Conservation (phyloP, 192 early-diverging fungal genomes). For the Coemansia sp. region DNA sequence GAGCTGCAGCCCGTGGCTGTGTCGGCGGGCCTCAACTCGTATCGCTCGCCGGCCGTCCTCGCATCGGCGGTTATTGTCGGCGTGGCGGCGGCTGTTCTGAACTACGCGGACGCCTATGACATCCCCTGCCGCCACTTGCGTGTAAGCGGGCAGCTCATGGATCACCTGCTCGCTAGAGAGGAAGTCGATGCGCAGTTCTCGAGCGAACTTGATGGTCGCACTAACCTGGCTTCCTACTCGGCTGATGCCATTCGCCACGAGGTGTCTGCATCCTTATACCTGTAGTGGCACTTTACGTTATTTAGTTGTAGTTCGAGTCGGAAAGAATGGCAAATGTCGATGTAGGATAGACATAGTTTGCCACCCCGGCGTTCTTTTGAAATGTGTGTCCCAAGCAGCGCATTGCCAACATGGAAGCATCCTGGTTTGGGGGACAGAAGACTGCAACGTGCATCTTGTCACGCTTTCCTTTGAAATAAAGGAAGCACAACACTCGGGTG, state of each 20-base stretch:
- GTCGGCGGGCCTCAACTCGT: conserved; percentile 4
- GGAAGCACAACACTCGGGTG: too few species aligned
- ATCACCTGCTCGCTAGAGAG: not conserved
- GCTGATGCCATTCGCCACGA: conserved; percentile 15
- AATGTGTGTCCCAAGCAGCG: too few species aligned
- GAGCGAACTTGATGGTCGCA: not conserved
- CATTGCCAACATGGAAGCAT: too few species aligned
- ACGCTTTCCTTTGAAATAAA: too few species aligned
- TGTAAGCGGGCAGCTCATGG: not conserved
- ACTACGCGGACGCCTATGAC: conserved; percentile 28
- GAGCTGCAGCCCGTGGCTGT: not conserved
- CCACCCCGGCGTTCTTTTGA: too few species aligned
- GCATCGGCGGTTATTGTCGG: conserved; percentile 32
- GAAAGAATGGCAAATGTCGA: too few species aligned
- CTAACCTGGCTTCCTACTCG: not conserved
- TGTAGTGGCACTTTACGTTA: conserved; percentile 9
- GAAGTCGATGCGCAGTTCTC: conserved; percentile 32
- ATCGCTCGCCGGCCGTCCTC: conserved; percentile 41
- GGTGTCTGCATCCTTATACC: conserved; percentile 25
- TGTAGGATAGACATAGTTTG: too few species aligned
- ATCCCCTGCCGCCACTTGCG: conserved; percentile 36
- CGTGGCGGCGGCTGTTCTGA: conserved; percentile 39
- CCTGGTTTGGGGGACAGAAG: too few species aligned
- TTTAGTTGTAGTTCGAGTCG: too few species aligned
- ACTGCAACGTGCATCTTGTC: too few species aligned